Conservation (phyloP, 495 filamentous ascomycete species). For the Aspergillus avenaceus region DNA sequence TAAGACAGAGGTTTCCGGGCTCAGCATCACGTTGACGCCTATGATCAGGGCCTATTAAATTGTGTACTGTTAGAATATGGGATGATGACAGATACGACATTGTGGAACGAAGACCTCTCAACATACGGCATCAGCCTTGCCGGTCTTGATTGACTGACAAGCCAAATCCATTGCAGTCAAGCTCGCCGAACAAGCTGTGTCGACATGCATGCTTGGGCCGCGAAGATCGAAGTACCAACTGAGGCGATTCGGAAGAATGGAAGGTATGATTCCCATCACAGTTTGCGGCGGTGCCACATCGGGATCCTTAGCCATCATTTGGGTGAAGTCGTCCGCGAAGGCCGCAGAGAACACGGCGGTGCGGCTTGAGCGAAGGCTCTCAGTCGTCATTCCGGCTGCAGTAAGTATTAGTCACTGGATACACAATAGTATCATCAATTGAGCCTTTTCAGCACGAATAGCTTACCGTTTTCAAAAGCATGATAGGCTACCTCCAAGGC, state of each 20-base stretch:
- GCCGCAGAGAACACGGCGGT: too few relatives aligned
- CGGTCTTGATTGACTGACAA: slow-evolving; percentile 34
- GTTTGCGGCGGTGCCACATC: slow-evolving; percentile 1
- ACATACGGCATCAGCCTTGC: slow-evolving; percentile 7
- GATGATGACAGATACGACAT: neutral
- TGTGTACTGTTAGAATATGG: neutral
- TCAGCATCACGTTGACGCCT: slow-evolving; percentile 25
- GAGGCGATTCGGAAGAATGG: slow-evolving; percentile 33
- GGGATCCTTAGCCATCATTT: slow-evolving; percentile 7
- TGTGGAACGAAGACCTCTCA: too few relatives aligned
- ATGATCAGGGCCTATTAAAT: slow-evolving; percentile 19
- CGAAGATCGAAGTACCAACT: slow-evolving; percentile 44
- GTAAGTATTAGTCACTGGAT: neutral
- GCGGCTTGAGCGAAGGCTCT: too few relatives aligned
- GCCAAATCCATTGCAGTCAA: slow-evolving; percentile 40
- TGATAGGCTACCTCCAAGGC: slow-evolving; percentile 53
- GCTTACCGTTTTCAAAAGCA: slow-evolving; percentile 47
- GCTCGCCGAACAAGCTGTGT: slow-evolving; percentile 48
- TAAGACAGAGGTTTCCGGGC: slow-evolving; percentile 17
- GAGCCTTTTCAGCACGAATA: neutral
- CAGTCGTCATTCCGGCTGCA: slow-evolving; percentile 12
- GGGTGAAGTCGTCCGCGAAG: slow-evolving; percentile 5
- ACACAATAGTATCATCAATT: neutral
- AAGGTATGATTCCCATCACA: slow-evolving; percentile 5
- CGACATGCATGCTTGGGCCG: slow-evolving; percentile 40